A percentile compares a stretch with the other conserved stretches of the same genome.
Evolutionary conservation across 1,284 basidiomycete genomes (phyloP).

Genomic region (Pseudozyma sp.): DNA sequence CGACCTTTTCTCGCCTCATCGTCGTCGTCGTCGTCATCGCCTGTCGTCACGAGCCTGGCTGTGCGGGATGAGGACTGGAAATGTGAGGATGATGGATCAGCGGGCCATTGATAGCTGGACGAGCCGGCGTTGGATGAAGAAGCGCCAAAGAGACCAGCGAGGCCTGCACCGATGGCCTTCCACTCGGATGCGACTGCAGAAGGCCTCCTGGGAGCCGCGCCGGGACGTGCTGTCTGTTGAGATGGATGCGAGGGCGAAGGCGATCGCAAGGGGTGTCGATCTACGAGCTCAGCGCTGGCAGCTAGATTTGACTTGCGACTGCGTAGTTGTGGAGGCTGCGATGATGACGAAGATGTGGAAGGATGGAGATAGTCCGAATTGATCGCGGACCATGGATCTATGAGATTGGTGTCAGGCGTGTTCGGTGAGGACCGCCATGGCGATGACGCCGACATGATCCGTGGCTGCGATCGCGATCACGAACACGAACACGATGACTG

Average conservation of each 20-base stretch:
- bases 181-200: conserved; percentile 45
- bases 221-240: conserved; percentile 7
- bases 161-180: conserved; percentile 43
- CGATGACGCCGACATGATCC: conserved; percentile 28
- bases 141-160: conserved; percentile 42
- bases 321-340: conserved; percentile 26
- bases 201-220: conserved; percentile 12
- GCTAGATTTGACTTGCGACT: conserved; percentile 32
- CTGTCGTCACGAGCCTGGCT: neutral
- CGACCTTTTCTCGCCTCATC: conserved; percentile 28
- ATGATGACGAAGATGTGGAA: conserved; percentile 2
- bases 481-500: neutral
- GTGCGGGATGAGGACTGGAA: conserved; percentile 12
- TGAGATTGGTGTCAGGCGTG: conserved; percentile 7
- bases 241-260: conserved; percentile 28
- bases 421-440: conserved; percentile 17
- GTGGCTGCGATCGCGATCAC: neutral
- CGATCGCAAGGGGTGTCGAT: conserved; percentile 45
- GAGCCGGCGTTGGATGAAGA: conserved; percentile 9
- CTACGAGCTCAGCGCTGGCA: conserved; percentile 21
- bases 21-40: conserved; percentile 11
- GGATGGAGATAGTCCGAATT: conserved; percentile 25
- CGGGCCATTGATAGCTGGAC: conserved; percentile 37
- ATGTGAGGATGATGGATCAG: conserved; percentile 29
- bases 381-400: conserved; percentile 23